Base-by-base conservation (phyloP, 495 filamentous ascomycete species). In the Penicillium salamii region DNA sequence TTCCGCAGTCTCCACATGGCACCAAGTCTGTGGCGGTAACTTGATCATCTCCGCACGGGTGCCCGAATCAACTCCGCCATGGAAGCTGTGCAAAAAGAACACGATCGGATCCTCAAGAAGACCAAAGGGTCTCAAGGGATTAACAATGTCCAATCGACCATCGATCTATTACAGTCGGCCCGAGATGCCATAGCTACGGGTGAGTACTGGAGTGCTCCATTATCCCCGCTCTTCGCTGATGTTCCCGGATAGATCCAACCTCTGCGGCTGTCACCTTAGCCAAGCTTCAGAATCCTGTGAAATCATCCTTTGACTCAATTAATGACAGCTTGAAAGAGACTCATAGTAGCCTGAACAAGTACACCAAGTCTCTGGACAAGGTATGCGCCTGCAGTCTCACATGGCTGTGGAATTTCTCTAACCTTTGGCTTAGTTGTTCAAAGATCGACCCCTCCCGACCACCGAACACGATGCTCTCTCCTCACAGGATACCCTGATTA, bases 381-480 rank as follows among this genome's bases (percentile, higher is more conserved):
- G 90, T 90, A 69, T 19, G 15, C 19, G 8, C 31, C 21, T 39
- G 17, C 31, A n/a, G 9, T 26, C 17, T 14, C 29, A 32, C 35
- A 11, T 4, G 21, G 0, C 17, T 34, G 19, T 5, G 23, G 6
- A 23, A 13, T 14, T 11, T 2, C 11, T 21, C 48, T 32, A 26
- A 32, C 41, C 26, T 15, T 18, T 32, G 23, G 7, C 39, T 31
- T 55, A 90, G 87, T 80, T 87, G 49, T 90, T 93, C 69, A 88
- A 88, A 65, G 74, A 83, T 55, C 86, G 86, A 57, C 78, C 86
- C 7, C 74, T 96, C 3, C 90, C 90, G 0, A 76, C 68, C 23
- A 85, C 83, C 38, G 88, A 91, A 34, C 84, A 89, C 61, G 90
- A 96, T 65, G 86, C 81, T n/a, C 80, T 96, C 55, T 83, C 82